Base-by-base conservation (phyloP, 139 green algal genomes). In the Closterium sp. region DNA sequence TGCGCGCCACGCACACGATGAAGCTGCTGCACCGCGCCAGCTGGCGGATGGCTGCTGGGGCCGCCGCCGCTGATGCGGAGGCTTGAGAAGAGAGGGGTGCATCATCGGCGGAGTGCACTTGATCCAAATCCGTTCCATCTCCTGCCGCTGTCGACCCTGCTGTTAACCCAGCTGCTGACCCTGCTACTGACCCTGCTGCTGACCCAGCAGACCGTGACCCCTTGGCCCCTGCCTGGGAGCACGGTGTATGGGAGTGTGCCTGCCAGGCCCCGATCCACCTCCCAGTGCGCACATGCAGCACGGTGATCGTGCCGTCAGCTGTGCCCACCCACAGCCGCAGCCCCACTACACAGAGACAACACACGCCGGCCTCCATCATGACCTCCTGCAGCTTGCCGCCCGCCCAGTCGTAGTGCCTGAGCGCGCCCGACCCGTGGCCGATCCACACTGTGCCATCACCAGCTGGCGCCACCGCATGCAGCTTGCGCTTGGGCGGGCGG, bases 291-390 rank as follows among this genome's bases (percentile, higher is more conserved):
- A n/a, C 88, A 66, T 35, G 76, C 33, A 93, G 30, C 25, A 94
- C 88, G 3, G 25, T 23, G 30, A 94, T 89, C 25, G 30, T 55
- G 7, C 91, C 85, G 32, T 94, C 91, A 0, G 35, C 30, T 1
- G 83, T 90, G 32, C 91, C 91, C 21, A 90, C 88, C 91, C 91
- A 94, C n/a, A 94, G 55, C 19, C 88, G 91, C 84, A 34, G n/a
- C 28, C 91, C 91, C 33, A 83, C 88, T 8, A 91, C 88, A 30
- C 87, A 91, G 0, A 93, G n/a, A 33, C 81, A 88, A 34, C 88
- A 28, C 64, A 93, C 55, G 55, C 55, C 55, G 55, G 12, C 55
- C 55, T 76, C 55, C 55, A 76, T 76, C 34, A 55, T 90, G 2
- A 89, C 35, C 35, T 92, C 90, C 33, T 33, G 36, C 33, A 92